Evolutionary conservation across 2,329 filamentous ascomycete genomes (phyloP), one percentile per base, ranked within the genome.

Genomic region (Talaromyces sp.): DNA sequence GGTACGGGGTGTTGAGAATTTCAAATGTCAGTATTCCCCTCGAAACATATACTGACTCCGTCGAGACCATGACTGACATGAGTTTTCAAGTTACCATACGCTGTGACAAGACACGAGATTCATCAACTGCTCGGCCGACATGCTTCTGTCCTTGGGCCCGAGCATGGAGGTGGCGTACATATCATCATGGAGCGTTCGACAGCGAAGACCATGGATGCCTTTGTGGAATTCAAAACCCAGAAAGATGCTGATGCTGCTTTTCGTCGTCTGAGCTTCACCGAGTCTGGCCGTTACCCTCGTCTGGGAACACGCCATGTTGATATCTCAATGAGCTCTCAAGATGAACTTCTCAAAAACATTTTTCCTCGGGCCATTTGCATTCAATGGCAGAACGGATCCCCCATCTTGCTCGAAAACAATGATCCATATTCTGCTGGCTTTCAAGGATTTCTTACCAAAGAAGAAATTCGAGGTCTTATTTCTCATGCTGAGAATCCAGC

Each of bases 141-240:
- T 62, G 74, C 78, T 38, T 71, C 72, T 17, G 66, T 79, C 38
- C 65, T 80, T 19, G 65, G 68, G 6, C 64, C 71, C 5, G 65
- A 70, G 5, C 63, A 72, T 19, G 81, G 79, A 29, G 77, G 72
- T 50, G 73, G 80, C 0, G 73, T 83, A n/a, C 82, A 84, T 64
- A 81, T 84, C 63, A 80, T 83, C 60, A 83, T 84, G 81, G 82
- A 84, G 63, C 79, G 81, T 24, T 76, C 79, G 24, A 82, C 80
- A n/a, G 80, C 79, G 19, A 84, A 83, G 72, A 83, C 81, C 0
- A 81, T 81, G 75, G 80, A 83, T 57, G 80, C 75, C 61, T 84
- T 75, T 64, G 74, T 82, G 43, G 81, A 84, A 59, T 75, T 83
- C 38, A 57, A 65, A 3, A 71, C 67, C 5, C 43, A 57, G 1